Conservation (phyloP, 345 rosid species). For the Citropsis articulata region DNA sequence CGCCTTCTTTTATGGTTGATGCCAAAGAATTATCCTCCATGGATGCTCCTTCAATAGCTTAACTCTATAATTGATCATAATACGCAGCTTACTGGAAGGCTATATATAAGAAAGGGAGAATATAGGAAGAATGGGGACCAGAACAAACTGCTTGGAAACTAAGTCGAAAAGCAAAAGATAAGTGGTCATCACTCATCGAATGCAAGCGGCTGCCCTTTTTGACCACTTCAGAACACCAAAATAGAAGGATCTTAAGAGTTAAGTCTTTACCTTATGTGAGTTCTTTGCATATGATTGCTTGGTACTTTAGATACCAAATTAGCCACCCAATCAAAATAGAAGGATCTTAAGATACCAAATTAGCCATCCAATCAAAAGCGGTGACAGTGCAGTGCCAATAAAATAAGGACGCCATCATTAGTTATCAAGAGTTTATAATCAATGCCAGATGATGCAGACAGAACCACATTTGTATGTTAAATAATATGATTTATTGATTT, state of each 20-base stretch:
- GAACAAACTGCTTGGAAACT: background rate
- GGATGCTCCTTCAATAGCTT: background rate
- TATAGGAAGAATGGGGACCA: no score
- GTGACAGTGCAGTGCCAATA: no score
- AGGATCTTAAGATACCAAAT: no score
- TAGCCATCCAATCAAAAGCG: background rate
- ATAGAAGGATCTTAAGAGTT: background rate
- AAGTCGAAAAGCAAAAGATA: no score
- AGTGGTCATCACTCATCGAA: no score
- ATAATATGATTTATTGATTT: background rate
- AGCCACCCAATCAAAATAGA: background rate
- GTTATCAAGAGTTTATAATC: background rate
- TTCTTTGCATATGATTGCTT: background rate
- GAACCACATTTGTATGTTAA: background rate
- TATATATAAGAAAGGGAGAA: background rate
- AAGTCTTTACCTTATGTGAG: background rate
- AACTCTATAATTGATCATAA: background rate
- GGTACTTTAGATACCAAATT: background rate
- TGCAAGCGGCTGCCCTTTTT: background rate
- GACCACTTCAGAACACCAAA: background rate
- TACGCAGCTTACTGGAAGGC: background rate
- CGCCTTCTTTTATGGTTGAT: background rate
- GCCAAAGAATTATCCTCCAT: conserved; percentile 22
- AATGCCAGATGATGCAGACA: background rate
- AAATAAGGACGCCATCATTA: no score